Evolutionary conservation across 2,329 filamentous ascomycete genomes (phyloP), one percentile per base, ranked within the genome.

Genomic region (Diaporthe sp.): DNA sequence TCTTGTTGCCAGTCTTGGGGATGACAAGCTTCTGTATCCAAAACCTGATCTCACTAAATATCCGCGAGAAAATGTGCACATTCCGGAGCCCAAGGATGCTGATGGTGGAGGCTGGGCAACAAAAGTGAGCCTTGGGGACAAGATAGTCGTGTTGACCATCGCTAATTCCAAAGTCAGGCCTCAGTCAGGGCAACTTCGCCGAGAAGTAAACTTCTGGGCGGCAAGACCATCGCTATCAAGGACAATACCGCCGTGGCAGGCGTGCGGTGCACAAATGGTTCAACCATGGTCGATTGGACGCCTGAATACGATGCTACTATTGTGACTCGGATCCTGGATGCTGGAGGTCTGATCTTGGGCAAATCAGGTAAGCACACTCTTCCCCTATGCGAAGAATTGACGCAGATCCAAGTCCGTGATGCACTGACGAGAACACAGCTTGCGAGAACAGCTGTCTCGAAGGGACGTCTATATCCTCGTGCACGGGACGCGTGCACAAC

Each of bases 401-500:
- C 28, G 44, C 65, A 53, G 13, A 19, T 25, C 31, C 44, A 25
- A n/a, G 46, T 42, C 17, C 31, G 12, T 22, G 28, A 15, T 58
- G 28, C n/a, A n/a, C 39, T 72, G 51, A 72, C 51, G 19, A 9
- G n/a, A 15, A n/a, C 19, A 78, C 79, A 10, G 81, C 80, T 6
- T 83, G 81, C 58, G 81, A 83, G 61, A 80, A 79, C 70, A 81
- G 79, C 73, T 82, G 80, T n/a, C 78, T 79, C 34, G 81, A 81
- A 28, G 79, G 80, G 0, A 69, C 81, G 34, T 81, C 80, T 12
- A 79, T 78, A 49, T 79, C 81, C 1, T 82, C 81, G 8, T 78
- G 79, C 1, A 80, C 77, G 1, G 81, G 81, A 0, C 81, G 78
- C 5, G 81, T 82, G 1, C 80, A 83, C 31, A 80, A 82, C 51